A percentile compares a stretch with the other conserved stretches of the same genome.
These are phyloP conservation scores for Turnera subulata DNA, from an alignment of 345 rosid genomes.

Conservation along the genomic window DNA sequence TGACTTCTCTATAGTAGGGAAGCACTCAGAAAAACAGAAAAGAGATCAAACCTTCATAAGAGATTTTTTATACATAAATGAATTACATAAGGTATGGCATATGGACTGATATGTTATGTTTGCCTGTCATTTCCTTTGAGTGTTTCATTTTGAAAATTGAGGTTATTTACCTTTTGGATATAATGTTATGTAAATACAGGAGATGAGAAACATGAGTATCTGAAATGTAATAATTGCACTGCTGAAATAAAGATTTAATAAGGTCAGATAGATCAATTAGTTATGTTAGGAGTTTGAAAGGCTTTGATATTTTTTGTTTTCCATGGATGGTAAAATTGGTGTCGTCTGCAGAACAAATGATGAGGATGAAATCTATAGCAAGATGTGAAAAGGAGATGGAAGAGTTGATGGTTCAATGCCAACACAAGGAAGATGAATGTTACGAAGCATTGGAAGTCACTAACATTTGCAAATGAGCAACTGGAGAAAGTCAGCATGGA, in stretches of 20 bases:
- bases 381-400: conserved; percentile 17
- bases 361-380: neutral
- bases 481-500: conserved; percentile 16
- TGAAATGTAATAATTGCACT: conserved; percentile 8
- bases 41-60: too few relatives aligned
- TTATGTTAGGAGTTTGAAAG: neutral
- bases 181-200: conserved; percentile 12
- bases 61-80: too few relatives aligned
- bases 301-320: neutral
- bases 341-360: conserved; percentile 4
- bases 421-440: conserved; percentile 19
- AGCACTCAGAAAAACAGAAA: too few relatives aligned
- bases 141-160: too few relatives aligned
- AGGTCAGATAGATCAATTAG: conserved; percentile 8
- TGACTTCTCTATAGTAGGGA: too few relatives aligned
- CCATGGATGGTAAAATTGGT: too few relatives aligned
- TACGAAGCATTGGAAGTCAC: conserved; percentile 27
- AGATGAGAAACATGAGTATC: conserved; percentile 5
- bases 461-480: conserved; percentile 13
- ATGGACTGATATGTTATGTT: too few relatives aligned
- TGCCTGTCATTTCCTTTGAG: neutral
- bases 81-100: too few relatives aligned
- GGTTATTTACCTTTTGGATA: too few relatives aligned
- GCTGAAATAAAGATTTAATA: conserved; percentile 4
- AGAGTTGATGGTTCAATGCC: conserved; percentile 17